Percentiles rank a stretch among this genome's conserved stretches.
Evolutionary conservation across 1,284 basidiomycete genomes (phyloP).

Genomic region (Heimioporus retisporus): DNA sequence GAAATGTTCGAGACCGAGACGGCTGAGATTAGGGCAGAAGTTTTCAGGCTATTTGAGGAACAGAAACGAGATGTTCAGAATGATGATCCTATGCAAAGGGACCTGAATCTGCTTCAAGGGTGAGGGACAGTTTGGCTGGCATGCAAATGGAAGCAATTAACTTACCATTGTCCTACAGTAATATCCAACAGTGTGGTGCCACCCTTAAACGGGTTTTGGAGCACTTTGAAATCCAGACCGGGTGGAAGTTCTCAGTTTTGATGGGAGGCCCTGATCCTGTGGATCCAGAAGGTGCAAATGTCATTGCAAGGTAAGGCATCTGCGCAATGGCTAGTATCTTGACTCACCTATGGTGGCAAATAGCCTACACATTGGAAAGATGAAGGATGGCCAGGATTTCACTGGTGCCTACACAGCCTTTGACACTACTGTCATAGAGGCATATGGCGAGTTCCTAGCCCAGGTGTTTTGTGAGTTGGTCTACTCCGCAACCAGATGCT

Average conservation of each 20-base stretch:
- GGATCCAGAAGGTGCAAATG: background rate
- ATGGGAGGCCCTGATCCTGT: constrained; percentile 13
- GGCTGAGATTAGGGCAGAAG: background rate
- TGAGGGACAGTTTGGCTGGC: too few relatives aligned
- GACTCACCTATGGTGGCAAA: too few relatives aligned
- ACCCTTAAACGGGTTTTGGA: constrained; percentile 3
- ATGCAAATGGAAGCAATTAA: too few relatives aligned
- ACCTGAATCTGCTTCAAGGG: too few relatives aligned
- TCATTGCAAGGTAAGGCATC: background rate
- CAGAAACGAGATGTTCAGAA: background rate
- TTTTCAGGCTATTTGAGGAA: background rate
- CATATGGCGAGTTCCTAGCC: background rate
- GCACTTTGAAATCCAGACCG: background rate
- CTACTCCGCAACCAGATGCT: too few relatives aligned
- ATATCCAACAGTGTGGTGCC: constrained; percentile 7
- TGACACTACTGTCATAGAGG: background rate
- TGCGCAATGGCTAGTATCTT: background rate
- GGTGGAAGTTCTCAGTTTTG: constrained; percentile 10
- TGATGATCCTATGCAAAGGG: too few relatives aligned
- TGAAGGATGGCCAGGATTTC: background rate
- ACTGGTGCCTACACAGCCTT: background rate
- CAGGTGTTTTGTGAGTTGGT: background rate
- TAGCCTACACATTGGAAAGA: constrained; percentile 3
- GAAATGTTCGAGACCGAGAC: constrained; percentile 10
- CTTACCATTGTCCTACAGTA: background rate